These are phyloP conservation scores for Sarocladiaceae sp. DNA, from an alignment of 2,329 filamentous ascomycete species.

Conservation along the genomic window DNA sequence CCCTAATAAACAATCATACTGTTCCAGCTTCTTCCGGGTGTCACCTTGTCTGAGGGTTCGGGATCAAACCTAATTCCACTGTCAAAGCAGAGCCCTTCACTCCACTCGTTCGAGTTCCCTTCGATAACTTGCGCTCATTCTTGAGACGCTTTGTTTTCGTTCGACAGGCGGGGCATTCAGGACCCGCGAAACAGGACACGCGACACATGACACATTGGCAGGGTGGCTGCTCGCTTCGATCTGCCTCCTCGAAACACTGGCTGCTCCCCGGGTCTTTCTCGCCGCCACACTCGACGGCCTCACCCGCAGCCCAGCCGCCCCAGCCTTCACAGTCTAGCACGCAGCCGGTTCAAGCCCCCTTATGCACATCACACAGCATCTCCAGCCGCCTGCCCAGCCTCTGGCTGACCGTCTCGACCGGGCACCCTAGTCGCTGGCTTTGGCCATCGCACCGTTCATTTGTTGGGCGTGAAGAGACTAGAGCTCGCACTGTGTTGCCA, in stretches of 20 bases:
- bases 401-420: not conserved
- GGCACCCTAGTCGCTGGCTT: not conserved
- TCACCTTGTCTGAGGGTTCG: not conserved
- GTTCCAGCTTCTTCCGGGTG: not conserved
- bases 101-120: no score
- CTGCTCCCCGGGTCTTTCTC: no score
- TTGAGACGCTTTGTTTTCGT: constrained; percentile 9
- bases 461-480: no score
- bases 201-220: constrained; percentile 7
- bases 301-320: not conserved
- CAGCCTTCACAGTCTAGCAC: not conserved
- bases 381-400: constrained; percentile 5
- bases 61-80: no score
- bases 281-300: no score
- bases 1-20: not conserved
- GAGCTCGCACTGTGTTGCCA: constrained; percentile 1
- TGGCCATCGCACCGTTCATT: no score
- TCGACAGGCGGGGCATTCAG: constrained; percentile 2
- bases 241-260: constrained; percentile 3
- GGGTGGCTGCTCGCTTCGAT: not conserved
- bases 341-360: not conserved
- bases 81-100: no score
- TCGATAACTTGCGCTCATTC: not conserved
- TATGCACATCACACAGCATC: not conserved
- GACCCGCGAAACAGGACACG: constrained; percentile 2